Conservation (phyloP, 257 asterid species). For the Solanum tarijense region DNA sequence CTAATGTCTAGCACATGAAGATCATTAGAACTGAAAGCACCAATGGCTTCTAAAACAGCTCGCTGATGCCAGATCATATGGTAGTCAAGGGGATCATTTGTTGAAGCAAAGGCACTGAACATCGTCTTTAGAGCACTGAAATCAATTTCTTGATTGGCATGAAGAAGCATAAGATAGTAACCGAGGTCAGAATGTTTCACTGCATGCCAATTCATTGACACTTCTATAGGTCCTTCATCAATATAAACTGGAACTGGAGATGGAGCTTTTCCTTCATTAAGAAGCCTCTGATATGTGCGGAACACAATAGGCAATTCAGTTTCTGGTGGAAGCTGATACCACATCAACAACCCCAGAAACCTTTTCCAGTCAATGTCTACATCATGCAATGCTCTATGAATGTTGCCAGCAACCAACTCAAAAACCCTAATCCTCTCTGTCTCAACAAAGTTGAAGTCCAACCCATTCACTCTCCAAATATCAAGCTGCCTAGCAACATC, state of each 20-base stretch:
- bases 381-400: slow-evolving; percentile 56
- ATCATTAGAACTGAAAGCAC: slow-evolving; percentile 76
- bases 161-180: slow-evolving; percentile 93
- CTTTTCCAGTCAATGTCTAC: slow-evolving; percentile 92
- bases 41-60: slow-evolving; percentile 87
- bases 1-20: slow-evolving; percentile 94
- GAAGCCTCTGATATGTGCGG: slow-evolving; percentile 74
- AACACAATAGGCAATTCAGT: slow-evolving; percentile 61
- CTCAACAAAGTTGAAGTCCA: slow-evolving; percentile 85
- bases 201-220: slow-evolving; percentile 26
- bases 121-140: slow-evolving; percentile 69
- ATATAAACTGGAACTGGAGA: slow-evolving; percentile 88
- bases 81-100: slow-evolving; percentile 95
- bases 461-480: slow-evolving; percentile 82
- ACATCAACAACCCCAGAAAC: slow-evolving; percentile 86
- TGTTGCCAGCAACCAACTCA: slow-evolving; percentile 89
- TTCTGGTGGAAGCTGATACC: slow-evolving; percentile 93
- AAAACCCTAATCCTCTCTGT: slow-evolving; percentile 67
- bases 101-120: slow-evolving; percentile 90
- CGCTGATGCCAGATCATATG: slow-evolving; percentile 99
- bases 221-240: slow-evolving; percentile 75
- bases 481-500: slow-evolving; percentile 73
- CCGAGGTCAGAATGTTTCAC: slow-evolving; percentile 68
- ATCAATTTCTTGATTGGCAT: slow-evolving; percentile 71
- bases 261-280: slow-evolving; percentile 79